A percentile compares a stretch with the other conserved stretches of the same genome.
phyloP scores from a whole-genome alignment of 148 eudicot species.

The Selenicereus undatus region DNA sequence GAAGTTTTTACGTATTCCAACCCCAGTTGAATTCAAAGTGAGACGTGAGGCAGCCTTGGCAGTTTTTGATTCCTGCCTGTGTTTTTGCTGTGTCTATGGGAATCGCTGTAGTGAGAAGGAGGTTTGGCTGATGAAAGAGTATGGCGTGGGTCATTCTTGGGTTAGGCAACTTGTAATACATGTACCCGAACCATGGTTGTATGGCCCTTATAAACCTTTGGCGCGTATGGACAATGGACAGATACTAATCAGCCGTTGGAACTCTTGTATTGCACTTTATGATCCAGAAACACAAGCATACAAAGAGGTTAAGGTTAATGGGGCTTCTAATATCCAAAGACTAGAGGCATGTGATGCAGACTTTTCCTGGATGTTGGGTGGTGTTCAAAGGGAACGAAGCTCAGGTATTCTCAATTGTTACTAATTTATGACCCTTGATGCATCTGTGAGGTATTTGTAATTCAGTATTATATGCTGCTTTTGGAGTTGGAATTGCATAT shows the following conservation, averaged over 20 bases:
- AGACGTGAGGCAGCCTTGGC: background rate
- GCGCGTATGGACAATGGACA: background rate
- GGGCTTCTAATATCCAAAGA: background rate
- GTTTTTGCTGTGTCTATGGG: background rate
- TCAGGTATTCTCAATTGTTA: background rate
- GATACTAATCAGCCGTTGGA: background rate
- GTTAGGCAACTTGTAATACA: slow-evolving; percentile 12
- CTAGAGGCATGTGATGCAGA: background rate
- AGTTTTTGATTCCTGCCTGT: slow-evolving; percentile 9
- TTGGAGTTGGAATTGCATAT: too few species aligned
- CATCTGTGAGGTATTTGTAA: background rate
- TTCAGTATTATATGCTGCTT: too few species aligned
- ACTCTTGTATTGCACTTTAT: background rate
- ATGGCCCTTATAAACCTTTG: background rate
- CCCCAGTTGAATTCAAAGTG: background rate
- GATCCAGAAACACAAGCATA: background rate
- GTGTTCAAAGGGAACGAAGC: too few species aligned
- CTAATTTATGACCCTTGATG: background rate
- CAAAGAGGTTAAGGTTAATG: background rate
- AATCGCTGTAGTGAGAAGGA: background rate
- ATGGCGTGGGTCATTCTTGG: slow-evolving; percentile 5
- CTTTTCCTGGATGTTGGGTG: background rate
- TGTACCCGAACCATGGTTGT: background rate
- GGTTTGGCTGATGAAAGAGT: background rate
- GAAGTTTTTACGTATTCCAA: slow-evolving; percentile 1